A percentile compares a stretch with the other conserved stretches of the same genome.
Evolutionary conservation across 1,139 yeast species (phyloP).

Genomic region (Keqinozyma sinolaborantium): DNA sequence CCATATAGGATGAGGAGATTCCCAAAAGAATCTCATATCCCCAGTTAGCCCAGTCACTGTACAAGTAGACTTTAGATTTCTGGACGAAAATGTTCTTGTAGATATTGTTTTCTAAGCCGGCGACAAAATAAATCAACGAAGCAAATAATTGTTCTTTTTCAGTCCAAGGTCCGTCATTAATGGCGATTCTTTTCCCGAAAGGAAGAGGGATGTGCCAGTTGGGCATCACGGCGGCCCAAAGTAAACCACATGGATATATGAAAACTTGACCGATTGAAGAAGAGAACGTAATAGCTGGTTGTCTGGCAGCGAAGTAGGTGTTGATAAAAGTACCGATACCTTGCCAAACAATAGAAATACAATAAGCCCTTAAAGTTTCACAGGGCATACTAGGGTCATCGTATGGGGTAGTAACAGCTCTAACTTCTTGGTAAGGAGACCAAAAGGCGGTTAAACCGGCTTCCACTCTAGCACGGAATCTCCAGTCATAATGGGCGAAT

Average conservation of each 20-base stretch:
- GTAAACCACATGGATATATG: slow-evolving; percentile 54
- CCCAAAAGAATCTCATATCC: slow-evolving; percentile 49
- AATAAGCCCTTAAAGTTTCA: slow-evolving; percentile 53
- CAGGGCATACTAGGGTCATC: slow-evolving; percentile 46
- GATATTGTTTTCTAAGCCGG: slow-evolving; percentile 16
- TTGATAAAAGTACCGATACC: slow-evolving; percentile 54
- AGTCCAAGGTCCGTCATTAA: slow-evolving; percentile 57
- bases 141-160: slow-evolving; percentile 61
- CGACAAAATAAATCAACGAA: slow-evolving; percentile 28
- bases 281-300: slow-evolving; percentile 45
- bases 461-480: slow-evolving; percentile 25
- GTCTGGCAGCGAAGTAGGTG: slow-evolving; percentile 55
- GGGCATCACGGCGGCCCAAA: slow-evolving; percentile 46
- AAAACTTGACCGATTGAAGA: slow-evolving; percentile 33
- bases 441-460: slow-evolving; percentile 46
- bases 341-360: slow-evolving; percentile 49
- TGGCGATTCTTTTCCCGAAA: slow-evolving; percentile 35
- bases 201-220: slow-evolving; percentile 24
- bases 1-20: slow-evolving; percentile 52
- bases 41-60: slow-evolving; percentile 35
- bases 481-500: slow-evolving; percentile 13
- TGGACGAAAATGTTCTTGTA: slow-evolving; percentile 33
- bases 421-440: slow-evolving; percentile 62
- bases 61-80: slow-evolving; percentile 32
- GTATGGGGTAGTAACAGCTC: slow-evolving; percentile 49